Conservation (phyloP, 2,329 filamentous ascomycete genomes). For the Colletotrichum destructivum region DNA sequence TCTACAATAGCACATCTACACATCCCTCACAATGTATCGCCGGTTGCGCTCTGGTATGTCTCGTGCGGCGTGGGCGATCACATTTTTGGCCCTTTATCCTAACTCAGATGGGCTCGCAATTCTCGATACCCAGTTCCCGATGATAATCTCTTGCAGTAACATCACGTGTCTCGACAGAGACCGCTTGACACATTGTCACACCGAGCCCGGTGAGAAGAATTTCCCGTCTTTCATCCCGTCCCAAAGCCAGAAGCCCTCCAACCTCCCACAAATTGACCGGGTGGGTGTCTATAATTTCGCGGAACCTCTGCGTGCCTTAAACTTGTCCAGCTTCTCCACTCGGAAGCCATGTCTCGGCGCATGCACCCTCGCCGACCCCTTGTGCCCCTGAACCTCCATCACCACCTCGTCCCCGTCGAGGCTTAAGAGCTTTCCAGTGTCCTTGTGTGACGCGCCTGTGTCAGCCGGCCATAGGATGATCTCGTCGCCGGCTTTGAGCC, state of each 20-base stretch:
- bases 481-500: conserved; percentile 65
- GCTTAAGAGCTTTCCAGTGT: conserved; percentile 69
- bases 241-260: not conserved
- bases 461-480: conserved; percentile 76
- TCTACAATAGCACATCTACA: not conserved
- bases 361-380: conserved; percentile 68
- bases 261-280: not conserved
- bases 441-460: conserved; percentile 71
- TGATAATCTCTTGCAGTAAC: conserved; percentile 4
- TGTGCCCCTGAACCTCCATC: conserved; percentile 63
- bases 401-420: conserved; percentile 70
- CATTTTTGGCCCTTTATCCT: conserved; percentile 14
- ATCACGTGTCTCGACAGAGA: conserved; percentile 6
- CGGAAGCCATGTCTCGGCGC: conserved; percentile 73
- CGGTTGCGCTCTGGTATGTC: not conserved
- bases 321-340: conserved; percentile 52
- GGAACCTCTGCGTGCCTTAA: conserved; percentile 24
- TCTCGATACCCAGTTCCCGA: conserved; percentile 14
- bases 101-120: conserved; percentile 23
- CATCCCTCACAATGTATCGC: not conserved
- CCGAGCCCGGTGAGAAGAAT: conserved; percentile 1
- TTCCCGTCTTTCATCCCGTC: not conserved
- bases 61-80: conserved; percentile 18
- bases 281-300: conserved; percentile 21
- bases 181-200: conserved; percentile 3